Percentiles rank a stretch among this genome's conserved stretches.
These are phyloP conservation scores for Tricharina praecox DNA, from an alignment of 495 filamentous ascomycete genomes.

Conservation along the genomic window DNA sequence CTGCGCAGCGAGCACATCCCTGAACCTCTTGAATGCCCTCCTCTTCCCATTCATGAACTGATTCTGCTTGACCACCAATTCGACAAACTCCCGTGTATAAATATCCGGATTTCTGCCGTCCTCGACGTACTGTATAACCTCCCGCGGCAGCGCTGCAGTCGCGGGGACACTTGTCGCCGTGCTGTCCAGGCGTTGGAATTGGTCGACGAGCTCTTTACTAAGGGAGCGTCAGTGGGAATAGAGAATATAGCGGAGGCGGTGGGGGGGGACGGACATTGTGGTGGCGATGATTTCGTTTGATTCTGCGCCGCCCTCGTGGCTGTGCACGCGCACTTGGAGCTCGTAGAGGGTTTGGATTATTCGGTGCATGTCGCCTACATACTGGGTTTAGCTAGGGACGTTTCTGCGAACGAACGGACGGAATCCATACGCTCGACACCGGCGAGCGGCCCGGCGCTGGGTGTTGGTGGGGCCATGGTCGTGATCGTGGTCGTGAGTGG, in stretches of 20 bases:
- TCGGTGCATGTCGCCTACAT: slow-evolving; percentile 42
- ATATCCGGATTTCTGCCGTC: slow-evolving; percentile 90
- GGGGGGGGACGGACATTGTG: slow-evolving; percentile 28
- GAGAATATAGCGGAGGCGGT: too few relatives aligned
- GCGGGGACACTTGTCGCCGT: slow-evolving; percentile 32
- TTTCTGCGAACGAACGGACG: neutral
- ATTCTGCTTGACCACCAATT: slow-evolving; percentile 68
- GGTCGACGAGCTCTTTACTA: slow-evolving; percentile 29
- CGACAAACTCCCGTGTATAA: slow-evolving; percentile 94
- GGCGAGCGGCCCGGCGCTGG: slow-evolving; percentile 26
- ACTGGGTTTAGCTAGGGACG: neutral
- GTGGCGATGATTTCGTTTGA: slow-evolving; percentile 31
- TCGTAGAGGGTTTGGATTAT: slow-evolving; percentile 80
- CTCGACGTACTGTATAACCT: slow-evolving; percentile 87
- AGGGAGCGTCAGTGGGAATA: slow-evolving; percentile 25
- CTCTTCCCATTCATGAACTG: slow-evolving; percentile 71
- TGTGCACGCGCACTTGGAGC: slow-evolving; percentile 52
- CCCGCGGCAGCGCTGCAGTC: slow-evolving; percentile 47
- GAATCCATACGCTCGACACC: neutral
- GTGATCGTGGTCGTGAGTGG: too few relatives aligned
- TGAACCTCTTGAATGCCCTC: slow-evolving; percentile 60
- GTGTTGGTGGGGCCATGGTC: slow-evolving; percentile 38
- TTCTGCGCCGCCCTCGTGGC: slow-evolving; percentile 51
- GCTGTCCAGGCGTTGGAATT: slow-evolving; percentile 33
- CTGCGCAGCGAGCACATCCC: slow-evolving; percentile 66